Evolutionary conservation across 2,329 filamentous ascomycete genomes (phyloP), one percentile per base, ranked within the genome.

Genomic region (Remersonia thermophila): DNA sequence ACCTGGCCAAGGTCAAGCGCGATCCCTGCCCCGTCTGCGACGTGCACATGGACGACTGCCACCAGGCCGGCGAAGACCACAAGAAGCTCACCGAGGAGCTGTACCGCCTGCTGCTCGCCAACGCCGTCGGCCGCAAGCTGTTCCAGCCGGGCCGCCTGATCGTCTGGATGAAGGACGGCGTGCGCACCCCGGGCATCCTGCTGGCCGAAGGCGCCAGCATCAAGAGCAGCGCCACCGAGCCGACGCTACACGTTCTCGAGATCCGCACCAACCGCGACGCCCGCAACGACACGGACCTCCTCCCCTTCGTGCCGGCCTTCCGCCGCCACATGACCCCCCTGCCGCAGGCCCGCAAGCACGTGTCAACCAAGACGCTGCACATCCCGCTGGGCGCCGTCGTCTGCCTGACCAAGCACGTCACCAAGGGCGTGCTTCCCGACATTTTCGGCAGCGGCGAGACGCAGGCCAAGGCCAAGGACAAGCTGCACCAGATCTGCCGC

Each of bases 1-100:
- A 93, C 60, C 62, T 98, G 38, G 85, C 78, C 36, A 93, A 89
- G 60, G 75, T 96, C 53, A 93, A 89, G 58, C 72, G 89, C 10
- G 84, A 94, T 50, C 58, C 80, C 14, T 98, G 91, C 56, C 63
- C 74, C 16, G 77, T 81, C 18, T 98, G 91, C 54, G 84, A 94
- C 54, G 62, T 71, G 28, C 77, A 85, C 47, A 71, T 98, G 48
- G 82, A 87, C 44, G 63, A 69, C 37, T 93, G 83, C 47, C 89
- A 96, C 53, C 71, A 82, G 47, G 80, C 85, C 1, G 77, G 83
- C 3, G 79, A 94, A 57, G 76, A 83, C 42, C 93, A 78, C 54
- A 80, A 81, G 52, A 71, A 76, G 41, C 63, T 91, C n/a, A 94
- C 86, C 0, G 66, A 72, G 13, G 82, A 94, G 36, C 65, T 96